Evolutionary conservation across 148 eudicot species (phyloP).

Genomic region (Silene uniflora): DNA sequence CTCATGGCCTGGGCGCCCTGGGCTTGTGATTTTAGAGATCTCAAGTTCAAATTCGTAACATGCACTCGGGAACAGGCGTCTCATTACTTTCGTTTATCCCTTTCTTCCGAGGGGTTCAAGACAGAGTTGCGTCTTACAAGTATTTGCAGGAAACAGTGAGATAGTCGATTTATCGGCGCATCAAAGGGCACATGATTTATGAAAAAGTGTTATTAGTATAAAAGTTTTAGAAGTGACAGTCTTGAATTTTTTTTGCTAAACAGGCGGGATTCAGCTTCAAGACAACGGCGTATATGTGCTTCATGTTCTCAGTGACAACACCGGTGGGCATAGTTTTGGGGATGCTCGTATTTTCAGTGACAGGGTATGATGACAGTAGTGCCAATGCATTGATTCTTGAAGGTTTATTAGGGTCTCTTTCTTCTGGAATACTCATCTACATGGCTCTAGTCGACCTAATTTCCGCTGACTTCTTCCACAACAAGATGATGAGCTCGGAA

Average conservation of each 20-base stretch:
- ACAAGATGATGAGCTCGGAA: constrained; percentile 59
- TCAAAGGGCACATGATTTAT: too few species aligned
- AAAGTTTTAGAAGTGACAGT: neutral
- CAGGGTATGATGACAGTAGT: constrained; percentile 73
- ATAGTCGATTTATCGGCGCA: too few species aligned
- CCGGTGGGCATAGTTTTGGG: constrained; percentile 68
- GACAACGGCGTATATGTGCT: constrained; percentile 78
- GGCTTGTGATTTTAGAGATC: too few species aligned
- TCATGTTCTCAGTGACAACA: constrained; percentile 84
- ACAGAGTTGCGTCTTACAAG: too few species aligned
- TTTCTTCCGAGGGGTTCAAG: too few species aligned
- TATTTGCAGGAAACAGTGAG: too few species aligned
- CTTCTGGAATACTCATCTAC: constrained; percentile 79
- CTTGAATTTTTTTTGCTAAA: neutral
- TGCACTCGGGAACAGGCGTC: too few species aligned
- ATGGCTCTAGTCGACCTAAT: constrained; percentile 84
- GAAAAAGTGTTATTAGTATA: too few species aligned
- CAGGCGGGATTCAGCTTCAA: constrained; percentile 75
- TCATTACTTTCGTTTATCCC: too few species aligned
- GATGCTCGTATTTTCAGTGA: constrained; percentile 54
- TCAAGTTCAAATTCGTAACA: too few species aligned
- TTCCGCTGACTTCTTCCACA: constrained; percentile 80
- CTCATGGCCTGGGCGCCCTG: too few species aligned
- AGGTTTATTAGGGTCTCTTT: constrained; percentile 72
- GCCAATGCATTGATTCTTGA: constrained; percentile 65